These are phyloP conservation scores for Plectosphaerella cucumerina DNA, from an alignment of 2,329 filamentous ascomycete genomes.

Conservation along the genomic window DNA sequence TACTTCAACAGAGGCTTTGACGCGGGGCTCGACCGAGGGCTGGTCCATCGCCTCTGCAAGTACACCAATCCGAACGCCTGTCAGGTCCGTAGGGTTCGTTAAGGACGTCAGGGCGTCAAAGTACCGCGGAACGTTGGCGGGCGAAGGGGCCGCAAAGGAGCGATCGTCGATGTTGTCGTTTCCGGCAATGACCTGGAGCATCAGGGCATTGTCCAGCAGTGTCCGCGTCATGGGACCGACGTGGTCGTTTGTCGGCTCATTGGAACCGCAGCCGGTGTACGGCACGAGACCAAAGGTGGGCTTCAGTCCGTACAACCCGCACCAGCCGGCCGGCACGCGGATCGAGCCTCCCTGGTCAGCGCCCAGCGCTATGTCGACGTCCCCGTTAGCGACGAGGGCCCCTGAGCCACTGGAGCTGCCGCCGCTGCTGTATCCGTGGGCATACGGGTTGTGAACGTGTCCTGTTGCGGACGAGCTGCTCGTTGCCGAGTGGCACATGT, in stretches of 20 bases:
- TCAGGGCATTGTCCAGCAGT: slow-evolving; percentile 32
- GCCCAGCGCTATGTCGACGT: slow-evolving; percentile 21
- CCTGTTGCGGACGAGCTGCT: slow-evolving; percentile 22
- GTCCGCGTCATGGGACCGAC: slow-evolving; percentile 35
- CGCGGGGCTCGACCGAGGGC: slow-evolving; percentile 7
- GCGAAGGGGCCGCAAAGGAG: slow-evolving; percentile 21
- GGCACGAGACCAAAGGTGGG: slow-evolving; percentile 36
- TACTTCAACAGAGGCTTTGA: slow-evolving; percentile 26
- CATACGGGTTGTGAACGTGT: slow-evolving; percentile 20
- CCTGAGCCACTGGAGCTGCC: slow-evolving; percentile 27
- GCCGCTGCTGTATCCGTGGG: slow-evolving; percentile 19
- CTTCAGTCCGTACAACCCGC: slow-evolving; percentile 30
- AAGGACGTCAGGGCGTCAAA: slow-evolving; percentile 35
- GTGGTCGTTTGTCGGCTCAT: slow-evolving; percentile 39
- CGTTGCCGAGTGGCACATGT: slow-evolving; percentile 22
- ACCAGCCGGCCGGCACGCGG: slow-evolving; percentile 23
- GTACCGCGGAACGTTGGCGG: slow-evolving; percentile 28
- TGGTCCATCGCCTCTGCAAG: slow-evolving; percentile 1
- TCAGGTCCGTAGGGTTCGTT: slow-evolving; percentile 25
- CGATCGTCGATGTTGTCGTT: slow-evolving; percentile 40
- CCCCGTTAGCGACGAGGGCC: slow-evolving; percentile 20
- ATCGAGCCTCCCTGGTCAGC: slow-evolving; percentile 27
- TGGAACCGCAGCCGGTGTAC: slow-evolving; percentile 35
- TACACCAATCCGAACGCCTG: slow-evolving; percentile 34
- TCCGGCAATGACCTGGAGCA: slow-evolving; percentile 35